These are phyloP conservation scores for Fagopyrum tataricum DNA, from an alignment of 148 eudicot genomes.

Conservation along the genomic window DNA sequence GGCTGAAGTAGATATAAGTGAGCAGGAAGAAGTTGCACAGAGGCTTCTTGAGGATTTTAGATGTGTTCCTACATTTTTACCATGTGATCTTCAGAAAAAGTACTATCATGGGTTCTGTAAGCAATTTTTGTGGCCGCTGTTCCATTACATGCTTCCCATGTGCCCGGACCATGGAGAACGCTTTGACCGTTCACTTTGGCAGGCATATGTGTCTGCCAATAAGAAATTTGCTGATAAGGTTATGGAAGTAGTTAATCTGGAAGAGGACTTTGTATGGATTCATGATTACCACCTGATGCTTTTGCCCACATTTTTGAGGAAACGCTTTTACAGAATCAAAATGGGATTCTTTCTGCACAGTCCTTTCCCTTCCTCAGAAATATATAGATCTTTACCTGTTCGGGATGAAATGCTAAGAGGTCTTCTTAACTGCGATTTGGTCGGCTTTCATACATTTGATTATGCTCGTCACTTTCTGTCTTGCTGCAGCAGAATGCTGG, in stretches of 20 bases:
- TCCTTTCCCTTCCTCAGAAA: slow-evolving; percentile 76
- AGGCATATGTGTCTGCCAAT: slow-evolving; percentile 74
- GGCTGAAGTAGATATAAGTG: slow-evolving; percentile 49
- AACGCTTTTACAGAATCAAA: slow-evolving; percentile 53
- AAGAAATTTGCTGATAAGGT: slow-evolving; percentile 69
- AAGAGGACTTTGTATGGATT: slow-evolving; percentile 68
- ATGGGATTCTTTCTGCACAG: slow-evolving; percentile 74
- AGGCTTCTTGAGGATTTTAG: slow-evolving; percentile 47
- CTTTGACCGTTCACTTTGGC: slow-evolving; percentile 66
- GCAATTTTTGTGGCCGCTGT: slow-evolving; percentile 77
- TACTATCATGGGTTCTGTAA: slow-evolving; percentile 68
- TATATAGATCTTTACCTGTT: slow-evolving; percentile 65
- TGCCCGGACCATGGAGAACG: slow-evolving; percentile 72
- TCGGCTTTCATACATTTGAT: slow-evolving; percentile 74
- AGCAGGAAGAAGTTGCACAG: slow-evolving; percentile 61
- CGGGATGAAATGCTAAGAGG: slow-evolving; percentile 69
- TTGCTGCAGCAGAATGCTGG: slow-evolving; percentile 79
- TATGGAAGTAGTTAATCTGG: slow-evolving; percentile 66
- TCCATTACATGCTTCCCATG: slow-evolving; percentile 77
- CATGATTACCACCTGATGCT: slow-evolving; percentile 73
- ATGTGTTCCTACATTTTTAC: slow-evolving; percentile 70
- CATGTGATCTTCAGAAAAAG: slow-evolving; percentile 38
- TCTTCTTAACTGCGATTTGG: slow-evolving; percentile 59
- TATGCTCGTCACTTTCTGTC: slow-evolving; percentile 76
- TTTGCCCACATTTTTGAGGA: slow-evolving; percentile 68